These are phyloP conservation scores for Epichloe scottii DNA, from an alignment of 2,329 filamentous ascomycete species.

Conservation along the genomic window DNA sequence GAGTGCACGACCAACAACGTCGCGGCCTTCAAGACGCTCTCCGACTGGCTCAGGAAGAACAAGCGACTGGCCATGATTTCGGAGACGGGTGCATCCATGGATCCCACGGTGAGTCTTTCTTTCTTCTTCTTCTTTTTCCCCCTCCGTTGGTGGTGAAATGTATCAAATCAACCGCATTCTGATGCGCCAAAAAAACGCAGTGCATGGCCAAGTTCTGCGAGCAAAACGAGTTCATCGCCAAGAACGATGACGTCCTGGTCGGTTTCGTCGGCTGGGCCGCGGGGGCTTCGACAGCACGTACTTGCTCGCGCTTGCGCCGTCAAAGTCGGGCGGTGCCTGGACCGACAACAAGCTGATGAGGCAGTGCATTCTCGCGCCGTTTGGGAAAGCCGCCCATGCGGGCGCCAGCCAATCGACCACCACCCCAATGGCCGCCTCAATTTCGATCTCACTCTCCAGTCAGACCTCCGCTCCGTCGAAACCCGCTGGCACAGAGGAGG, in stretches of 20 bases:
- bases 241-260: constrained; percentile 33
- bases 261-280: constrained; percentile 35
- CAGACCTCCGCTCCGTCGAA: not conserved
- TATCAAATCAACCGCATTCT: not conserved
- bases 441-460: not conserved
- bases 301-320: constrained; percentile 30
- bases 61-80: constrained; percentile 37
- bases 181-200: constrained; percentile 8
- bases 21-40: constrained; percentile 32
- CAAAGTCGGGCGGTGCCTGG: constrained; percentile 12
- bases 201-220: constrained; percentile 32
- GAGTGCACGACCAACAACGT: constrained; percentile 42
- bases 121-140: not conserved
- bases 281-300: constrained; percentile 31
- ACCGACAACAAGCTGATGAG: constrained; percentile 29
- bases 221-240: constrained; percentile 32
- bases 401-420: not conserved
- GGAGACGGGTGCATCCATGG: constrained; percentile 38
- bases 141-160: not conserved
- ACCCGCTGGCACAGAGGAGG: not conserved
- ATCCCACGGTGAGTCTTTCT: constrained; percentile 22
- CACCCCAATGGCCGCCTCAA: not conserved
- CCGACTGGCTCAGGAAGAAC: constrained; percentile 32
- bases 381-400: constrained; percentile 7
- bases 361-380: constrained; percentile 28